phyloP scores from a whole-genome alignment of 495 filamentous ascomycete genomes.

The Trichoderma virens region DNA sequence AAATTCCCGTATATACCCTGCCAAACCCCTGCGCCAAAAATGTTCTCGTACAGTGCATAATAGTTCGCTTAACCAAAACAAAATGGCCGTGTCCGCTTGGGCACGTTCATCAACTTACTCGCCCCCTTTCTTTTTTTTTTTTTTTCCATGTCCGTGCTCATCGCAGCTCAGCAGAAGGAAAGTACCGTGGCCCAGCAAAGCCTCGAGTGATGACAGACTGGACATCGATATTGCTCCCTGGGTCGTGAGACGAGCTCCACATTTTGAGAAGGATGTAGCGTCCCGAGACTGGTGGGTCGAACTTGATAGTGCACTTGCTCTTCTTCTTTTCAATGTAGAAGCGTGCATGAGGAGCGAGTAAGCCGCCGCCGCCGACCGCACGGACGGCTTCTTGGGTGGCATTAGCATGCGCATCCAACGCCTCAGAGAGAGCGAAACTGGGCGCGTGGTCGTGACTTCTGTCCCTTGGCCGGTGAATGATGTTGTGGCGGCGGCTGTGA shows the following conservation, averaged over 20 bases:
- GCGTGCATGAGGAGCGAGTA: conserved; percentile 62
- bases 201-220: conserved; percentile 72
- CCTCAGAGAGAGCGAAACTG: conserved; percentile 36
- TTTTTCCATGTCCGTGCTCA: conserved; percentile 19
- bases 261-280: conserved; percentile 77
- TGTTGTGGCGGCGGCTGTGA: conserved; percentile 5
- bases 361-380: conserved; percentile 39
- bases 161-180: conserved; percentile 48
- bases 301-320: conserved; percentile 78
- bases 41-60: not conserved
- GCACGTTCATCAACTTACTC: not conserved
- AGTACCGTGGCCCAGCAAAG: conserved; percentile 74
- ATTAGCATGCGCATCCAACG: conserved; percentile 43
- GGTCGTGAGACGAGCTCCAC: conserved; percentile 61
- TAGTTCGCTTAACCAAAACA: not conserved
- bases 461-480: not conserved
- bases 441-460: not conserved
- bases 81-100: not conserved
- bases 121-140: not conserved
- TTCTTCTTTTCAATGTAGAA: conserved; percentile 76
- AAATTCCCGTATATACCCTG: not conserved
- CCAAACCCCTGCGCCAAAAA: not conserved
- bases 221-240: conserved; percentile 69
- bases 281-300: conserved; percentile 81
- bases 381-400: conserved; percentile 49